Evolutionary conservation across 305 asterid species (phyloP), one percentile per base, ranked within the genome.

Genomic region (Ilex paraguariensis): DNA sequence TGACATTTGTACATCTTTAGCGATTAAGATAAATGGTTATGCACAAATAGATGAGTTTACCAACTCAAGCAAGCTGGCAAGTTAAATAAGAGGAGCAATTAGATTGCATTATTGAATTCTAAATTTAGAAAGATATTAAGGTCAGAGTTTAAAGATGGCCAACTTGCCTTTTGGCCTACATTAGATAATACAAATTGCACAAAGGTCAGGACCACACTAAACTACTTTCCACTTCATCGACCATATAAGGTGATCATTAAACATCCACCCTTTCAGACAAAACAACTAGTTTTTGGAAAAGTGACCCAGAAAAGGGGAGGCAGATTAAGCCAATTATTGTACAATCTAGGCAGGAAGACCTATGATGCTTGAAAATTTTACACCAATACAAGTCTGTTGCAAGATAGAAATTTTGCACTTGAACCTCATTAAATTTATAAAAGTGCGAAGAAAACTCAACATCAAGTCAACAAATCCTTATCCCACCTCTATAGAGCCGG

Each of bases 161-260:
- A 66, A 59, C 52, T 10, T 10, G 52, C 52, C 13, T 10, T 46
- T 13, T 46, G 52, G 13, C 13, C 52, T 46, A 10, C 4, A 10
- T 10, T 11, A 66, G 60, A 31, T 17, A 60, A 54, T 51, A 63
- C 67, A 36, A 54, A 21, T 10, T 40, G 50, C 39, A 67, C 16
- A n/a, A 49, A 52, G 50, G 66, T 51, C 56, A 76, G 77, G 69
- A 71, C 71, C 67, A 70, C 61, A 59, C 16, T 40, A 51, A 42
- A 42, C 57, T 66, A 51, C 57, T 60, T 61, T 70, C 66, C 68
- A 66, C 72, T 67, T 73, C 73, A 73, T 66, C 74, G 57, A 39
- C 54, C 66, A 40, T 64, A 52, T 48, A 59, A 30, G 13, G 61
- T 68, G 56, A 15, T 70, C 60, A 60, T 59, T 68, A 11, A 52